Evolutionary conservation across 441 rosid genomes (phyloP), one percentile per base, ranked within the genome.

Genomic region (Hura crepitans): DNA sequence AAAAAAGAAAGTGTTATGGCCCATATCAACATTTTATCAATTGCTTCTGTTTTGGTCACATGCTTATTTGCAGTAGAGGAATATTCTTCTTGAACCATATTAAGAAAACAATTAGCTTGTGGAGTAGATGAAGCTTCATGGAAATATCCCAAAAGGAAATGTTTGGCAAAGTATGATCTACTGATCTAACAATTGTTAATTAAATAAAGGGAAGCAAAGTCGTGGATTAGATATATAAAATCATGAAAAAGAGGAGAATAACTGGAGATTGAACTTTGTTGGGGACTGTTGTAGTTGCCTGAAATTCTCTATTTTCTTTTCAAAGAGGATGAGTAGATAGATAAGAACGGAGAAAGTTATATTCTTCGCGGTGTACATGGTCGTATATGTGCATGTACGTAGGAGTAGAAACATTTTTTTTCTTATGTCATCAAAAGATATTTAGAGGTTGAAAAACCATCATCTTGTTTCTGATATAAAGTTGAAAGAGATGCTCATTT

Each of bases 391-490:
- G 61, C 53, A 56, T 66, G 64, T 42, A 66, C 67, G 59, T 42
- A 56, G 20, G 64, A 62, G 56, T 49, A 51, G 53, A 59, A 23
- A 51, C 20, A n/a, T n/a, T n/a, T n/a, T n/a, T n/a, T 25, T 30
- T 13, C 15, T 2, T 28, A 4, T 27, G 33, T 14, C 54, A 50
- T 37, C 28, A 35, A 47, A 20, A 37, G 69, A 53, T 51, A 42
- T 63, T 61, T 73, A 70, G 63, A 55, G 75, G 62, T 62, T 55
- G 59, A 66, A 66, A 62, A 25, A 62, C 66, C 75, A 71, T 71
- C 50, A 15, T 18, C 51, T 49, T 23, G 22, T 51, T 13, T 20
- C 0, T 25, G 54, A 53, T 72, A 18, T 20, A 60, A 73, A 73
- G 54, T 39, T 50, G 30, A 53, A 55, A 66, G 47, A 63, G 12